Conservation (phyloP, 2,329 filamentous ascomycete species). For the Teratosphaeria gauchensis region DNA sequence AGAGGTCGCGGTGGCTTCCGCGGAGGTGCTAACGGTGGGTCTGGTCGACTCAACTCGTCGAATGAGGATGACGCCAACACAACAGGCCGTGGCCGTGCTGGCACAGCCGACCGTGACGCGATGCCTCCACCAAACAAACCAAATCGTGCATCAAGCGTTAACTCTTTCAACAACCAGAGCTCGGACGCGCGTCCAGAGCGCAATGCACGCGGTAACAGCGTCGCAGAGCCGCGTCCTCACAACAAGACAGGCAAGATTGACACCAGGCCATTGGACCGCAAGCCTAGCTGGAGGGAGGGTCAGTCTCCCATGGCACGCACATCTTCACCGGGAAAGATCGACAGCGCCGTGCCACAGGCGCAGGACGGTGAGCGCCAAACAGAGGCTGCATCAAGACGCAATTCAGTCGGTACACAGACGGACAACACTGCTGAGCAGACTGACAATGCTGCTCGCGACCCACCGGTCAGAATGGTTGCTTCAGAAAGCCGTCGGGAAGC, state of each 20-base stretch:
- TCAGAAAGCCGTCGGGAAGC: conserved; percentile 15
- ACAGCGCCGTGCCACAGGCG: not conserved
- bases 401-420: conserved; percentile 6
- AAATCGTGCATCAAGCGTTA: conserved; percentile 7
- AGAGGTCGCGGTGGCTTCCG: conserved; percentile 33
- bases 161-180: conserved; percentile 1
- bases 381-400: conserved; percentile 11
- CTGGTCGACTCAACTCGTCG: conserved; percentile 16
- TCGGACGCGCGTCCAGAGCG: conserved; percentile 1
- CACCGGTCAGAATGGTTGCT: conserved; percentile 5
- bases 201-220: conserved; percentile 1
- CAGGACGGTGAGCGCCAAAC: conserved; percentile 8
- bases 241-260: not conserved
- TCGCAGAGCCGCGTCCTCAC: not conserved
- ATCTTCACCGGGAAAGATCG: not conserved
- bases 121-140: conserved; percentile 17
- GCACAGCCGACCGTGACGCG: conserved; percentile 18
- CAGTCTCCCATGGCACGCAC: not conserved
- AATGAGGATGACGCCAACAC: conserved; percentile 8
- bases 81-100: conserved; percentile 9
- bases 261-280: not conserved
- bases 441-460: not conserved
- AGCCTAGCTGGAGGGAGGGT: not conserved
- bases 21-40: conserved; percentile 28
- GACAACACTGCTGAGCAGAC: not conserved